These are phyloP conservation scores for Quercus glauca DNA, from an alignment of 306 rosid species.

Conservation along the genomic window DNA sequence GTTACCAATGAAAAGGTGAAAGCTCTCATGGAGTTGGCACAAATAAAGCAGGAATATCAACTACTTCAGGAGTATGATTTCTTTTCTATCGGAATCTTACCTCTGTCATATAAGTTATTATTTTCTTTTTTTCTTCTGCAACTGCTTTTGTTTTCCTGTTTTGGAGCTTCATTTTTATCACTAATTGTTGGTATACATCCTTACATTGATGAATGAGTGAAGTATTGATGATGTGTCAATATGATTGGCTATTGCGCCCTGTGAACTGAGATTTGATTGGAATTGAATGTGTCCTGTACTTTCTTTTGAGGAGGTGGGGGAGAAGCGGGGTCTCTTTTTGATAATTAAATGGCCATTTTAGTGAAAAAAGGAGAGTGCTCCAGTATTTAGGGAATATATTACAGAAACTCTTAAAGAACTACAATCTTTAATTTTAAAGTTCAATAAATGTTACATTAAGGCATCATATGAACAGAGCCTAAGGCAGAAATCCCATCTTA, in stretches of 20 bases:
- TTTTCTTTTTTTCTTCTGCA: neutral
- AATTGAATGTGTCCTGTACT: too few relatives aligned
- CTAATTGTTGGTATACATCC: neutral
- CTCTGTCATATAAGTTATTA: constrained; percentile 3
- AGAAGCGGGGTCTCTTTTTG: too few relatives aligned
- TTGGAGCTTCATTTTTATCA: neutral
- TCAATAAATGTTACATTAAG: too few relatives aligned
- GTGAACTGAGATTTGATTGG: neutral
- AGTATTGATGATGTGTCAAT: neutral
- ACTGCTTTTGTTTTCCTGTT: neutral
- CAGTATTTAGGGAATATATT: too few relatives aligned
- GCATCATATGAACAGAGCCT: too few relatives aligned
- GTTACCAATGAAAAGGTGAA: constrained; percentile 95
- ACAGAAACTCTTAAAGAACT: too few relatives aligned
- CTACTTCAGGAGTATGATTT: constrained; percentile 67
- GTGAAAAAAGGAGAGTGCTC: too few relatives aligned
- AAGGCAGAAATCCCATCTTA: too few relatives aligned
- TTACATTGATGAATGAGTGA: neutral
- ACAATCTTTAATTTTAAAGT: too few relatives aligned
- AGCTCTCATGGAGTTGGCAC: constrained; percentile 90
- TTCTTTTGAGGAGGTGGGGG: too few relatives aligned
- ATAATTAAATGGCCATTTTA: too few relatives aligned
- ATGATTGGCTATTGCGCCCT: neutral
- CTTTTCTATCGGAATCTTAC: constrained; percentile 24
- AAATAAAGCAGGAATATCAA: constrained; percentile 73